Conservation (phyloP, 805 yeast genomes). For the Zygotorulaspora danielsina region DNA sequence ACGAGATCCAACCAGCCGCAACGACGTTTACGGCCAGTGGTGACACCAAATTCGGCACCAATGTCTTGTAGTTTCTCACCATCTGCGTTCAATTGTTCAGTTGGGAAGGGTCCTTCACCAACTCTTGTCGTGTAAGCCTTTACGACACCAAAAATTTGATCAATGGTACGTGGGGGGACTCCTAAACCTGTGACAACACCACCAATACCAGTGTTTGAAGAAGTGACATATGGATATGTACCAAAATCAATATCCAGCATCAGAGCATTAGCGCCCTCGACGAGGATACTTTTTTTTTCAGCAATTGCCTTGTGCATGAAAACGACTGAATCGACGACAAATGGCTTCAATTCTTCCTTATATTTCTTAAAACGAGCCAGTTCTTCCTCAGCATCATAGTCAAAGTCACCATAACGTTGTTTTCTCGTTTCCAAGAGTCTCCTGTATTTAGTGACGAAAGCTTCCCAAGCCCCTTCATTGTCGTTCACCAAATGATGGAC, state of each 20-base stretch:
- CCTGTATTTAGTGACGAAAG: slow-evolving; percentile 72
- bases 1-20: slow-evolving; percentile 99
- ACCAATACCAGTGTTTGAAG: slow-evolving; percentile 93
- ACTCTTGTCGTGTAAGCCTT: slow-evolving; percentile 98
- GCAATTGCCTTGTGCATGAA: slow-evolving; percentile 75
- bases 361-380: slow-evolving; percentile 69
- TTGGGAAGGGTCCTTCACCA: slow-evolving; percentile 99
- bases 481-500: slow-evolving; percentile 92
- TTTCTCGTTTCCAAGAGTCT: slow-evolving; percentile 76
- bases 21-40: slow-evolving; percentile 98
- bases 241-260: slow-evolving; percentile 98
- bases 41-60: slow-evolving; percentile 96
- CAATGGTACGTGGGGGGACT: slow-evolving; percentile 81
- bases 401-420: slow-evolving; percentile 91
- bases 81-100: slow-evolving; percentile 83
- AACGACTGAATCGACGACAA: slow-evolving; percentile 87
- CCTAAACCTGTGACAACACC: slow-evolving; percentile 98
- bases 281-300: slow-evolving; percentile 76
- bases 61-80: slow-evolving; percentile 87
- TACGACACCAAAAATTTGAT: slow-evolving; percentile 88
- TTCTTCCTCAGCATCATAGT: slow-evolving; percentile 78
- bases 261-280: slow-evolving; percentile 97
- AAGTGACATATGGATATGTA: slow-evolving; percentile 95
- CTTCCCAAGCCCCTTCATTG: slow-evolving; percentile 90
- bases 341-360: slow-evolving; percentile 74